These are phyloP conservation scores for Colletotrichum truncatum DNA, from an alignment of 2,329 filamentous ascomycete species.

Conservation along the genomic window DNA sequence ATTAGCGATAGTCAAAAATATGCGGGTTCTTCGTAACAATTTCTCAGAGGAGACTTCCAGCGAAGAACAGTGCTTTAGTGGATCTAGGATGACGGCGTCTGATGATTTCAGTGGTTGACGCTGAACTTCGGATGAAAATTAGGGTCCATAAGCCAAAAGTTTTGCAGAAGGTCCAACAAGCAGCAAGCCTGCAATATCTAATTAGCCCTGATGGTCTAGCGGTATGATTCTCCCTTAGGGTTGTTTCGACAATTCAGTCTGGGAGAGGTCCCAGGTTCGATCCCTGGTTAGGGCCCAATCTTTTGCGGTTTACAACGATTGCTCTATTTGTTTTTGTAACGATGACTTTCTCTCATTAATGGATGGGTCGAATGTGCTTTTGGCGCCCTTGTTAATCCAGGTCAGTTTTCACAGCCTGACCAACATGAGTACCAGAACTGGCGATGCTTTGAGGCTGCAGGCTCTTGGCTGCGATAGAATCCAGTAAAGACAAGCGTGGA, in stretches of 20 bases:
- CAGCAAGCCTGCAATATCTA: background rate
- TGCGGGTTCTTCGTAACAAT: too few species aligned
- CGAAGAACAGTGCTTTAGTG: too few species aligned
- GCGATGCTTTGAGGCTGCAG: too few species aligned
- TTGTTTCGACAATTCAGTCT: background rate
- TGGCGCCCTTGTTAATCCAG: background rate
- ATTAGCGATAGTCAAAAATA: too few species aligned
- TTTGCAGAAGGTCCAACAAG: accelerated
- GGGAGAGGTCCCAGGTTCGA: constrained; percentile 31
- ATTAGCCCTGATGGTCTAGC: constrained; percentile 31
- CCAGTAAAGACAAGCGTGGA: too few species aligned
- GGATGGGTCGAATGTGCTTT: background rate
- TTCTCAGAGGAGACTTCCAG: too few species aligned
- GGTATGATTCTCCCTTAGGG: constrained; percentile 32
- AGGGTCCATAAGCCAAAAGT: background rate
- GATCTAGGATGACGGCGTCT: too few species aligned
- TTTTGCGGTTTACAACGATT: background rate
- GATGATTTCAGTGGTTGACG: too few species aligned
- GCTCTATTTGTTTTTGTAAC: background rate
- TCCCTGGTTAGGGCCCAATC: constrained; percentile 24
- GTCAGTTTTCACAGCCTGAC: too few species aligned
- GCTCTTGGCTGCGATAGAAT: too few species aligned
- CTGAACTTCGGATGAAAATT: too few species aligned
- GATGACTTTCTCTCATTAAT: background rate
- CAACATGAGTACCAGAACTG: too few species aligned